Evolutionary conservation across 2,329 filamentous ascomycete species (phyloP).

Genomic region (Juglanconis sp.): DNA sequence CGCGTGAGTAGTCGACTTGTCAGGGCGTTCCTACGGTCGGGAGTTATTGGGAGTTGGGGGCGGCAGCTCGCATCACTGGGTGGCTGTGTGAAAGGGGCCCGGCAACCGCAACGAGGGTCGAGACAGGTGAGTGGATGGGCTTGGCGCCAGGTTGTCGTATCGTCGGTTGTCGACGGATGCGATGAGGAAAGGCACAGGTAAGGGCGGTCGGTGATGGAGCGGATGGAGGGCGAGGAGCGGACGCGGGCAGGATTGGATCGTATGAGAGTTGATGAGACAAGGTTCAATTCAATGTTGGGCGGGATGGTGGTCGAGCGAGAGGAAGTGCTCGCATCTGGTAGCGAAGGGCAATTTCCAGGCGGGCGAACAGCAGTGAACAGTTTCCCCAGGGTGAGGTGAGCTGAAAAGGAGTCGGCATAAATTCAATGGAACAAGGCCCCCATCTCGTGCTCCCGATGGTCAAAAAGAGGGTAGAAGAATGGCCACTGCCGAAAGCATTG

Average conservation of each 20-base stretch:
- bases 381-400: neutral
- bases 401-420: neutral
- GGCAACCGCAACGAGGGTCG: neutral
- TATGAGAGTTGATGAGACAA: slow-evolving; percentile 11
- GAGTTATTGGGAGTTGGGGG: slow-evolving; percentile 10
- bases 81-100: slow-evolving; percentile 8
- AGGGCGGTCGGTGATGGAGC: neutral
- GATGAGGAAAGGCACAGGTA: too few species aligned
- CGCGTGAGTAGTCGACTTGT: slow-evolving; percentile 1
- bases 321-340: slow-evolving; percentile 26
- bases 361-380: neutral
- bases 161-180: neutral
- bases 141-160: neutral
- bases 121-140: neutral
- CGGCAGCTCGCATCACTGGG: slow-evolving; percentile 17
- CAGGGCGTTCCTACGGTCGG: slow-evolving; percentile 9
- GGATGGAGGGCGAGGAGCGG: slow-evolving; percentile 6
- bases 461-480: neutral
- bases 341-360: slow-evolving; percentile 30
- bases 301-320: slow-evolving; percentile 18
- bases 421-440: neutral
- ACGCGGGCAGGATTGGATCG: slow-evolving; percentile 3
- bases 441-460: neutral
- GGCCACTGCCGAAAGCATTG: neutral
- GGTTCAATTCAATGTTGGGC: neutral